Evolutionary conservation across 1,284 basidiomycete species (phyloP).

Genomic region (Rhizoctonia solani): DNA sequence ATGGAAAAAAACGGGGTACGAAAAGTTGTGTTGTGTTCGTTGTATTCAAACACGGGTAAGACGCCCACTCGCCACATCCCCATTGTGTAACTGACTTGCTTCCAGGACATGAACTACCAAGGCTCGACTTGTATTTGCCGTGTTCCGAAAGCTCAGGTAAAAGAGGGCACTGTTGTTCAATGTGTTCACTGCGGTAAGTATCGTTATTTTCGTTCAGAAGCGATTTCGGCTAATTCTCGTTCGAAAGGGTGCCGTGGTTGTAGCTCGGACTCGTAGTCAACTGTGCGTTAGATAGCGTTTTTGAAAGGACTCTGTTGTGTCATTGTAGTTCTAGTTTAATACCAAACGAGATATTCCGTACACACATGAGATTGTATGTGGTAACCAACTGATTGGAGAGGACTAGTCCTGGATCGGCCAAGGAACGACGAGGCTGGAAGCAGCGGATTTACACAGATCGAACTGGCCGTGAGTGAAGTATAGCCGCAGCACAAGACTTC

Average conservation of each 20-base stretch:
- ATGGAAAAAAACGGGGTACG: conserved; percentile 99
- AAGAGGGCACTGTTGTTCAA: conserved; percentile 91
- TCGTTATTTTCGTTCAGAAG: background rate
- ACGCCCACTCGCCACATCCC: conserved; percentile 35
- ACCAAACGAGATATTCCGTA: too few relatives aligned
- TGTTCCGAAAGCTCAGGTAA: conserved; percentile 92
- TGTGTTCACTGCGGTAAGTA: conserved; percentile 93
- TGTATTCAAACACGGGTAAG: conserved; percentile 93
- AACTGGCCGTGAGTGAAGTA: too few relatives aligned
- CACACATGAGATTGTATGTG: too few relatives aligned
- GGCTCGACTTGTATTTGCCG: conserved; percentile 99
- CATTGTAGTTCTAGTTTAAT: too few relatives aligned
- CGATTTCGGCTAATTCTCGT: conserved; percentile 6
- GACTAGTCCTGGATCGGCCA: too few relatives aligned
- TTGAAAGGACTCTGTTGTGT: background rate
- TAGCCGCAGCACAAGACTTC: too few relatives aligned
- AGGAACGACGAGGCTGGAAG: too few relatives aligned
- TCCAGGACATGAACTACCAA: conserved; percentile 97
- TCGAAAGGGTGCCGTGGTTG: conserved; percentile 82
- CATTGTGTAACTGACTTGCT: background rate
- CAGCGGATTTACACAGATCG: too few relatives aligned
- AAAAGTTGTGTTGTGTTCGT: conserved; percentile 95
- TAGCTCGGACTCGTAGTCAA: conserved; percentile 73
- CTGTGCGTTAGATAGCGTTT: background rate
- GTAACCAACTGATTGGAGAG: too few relatives aligned